Percentiles rank a stretch among this genome's conserved stretches.
phyloP scores from a whole-genome alignment of 2,329 filamentous ascomycete species.

The Nemania sp. region DNA sequence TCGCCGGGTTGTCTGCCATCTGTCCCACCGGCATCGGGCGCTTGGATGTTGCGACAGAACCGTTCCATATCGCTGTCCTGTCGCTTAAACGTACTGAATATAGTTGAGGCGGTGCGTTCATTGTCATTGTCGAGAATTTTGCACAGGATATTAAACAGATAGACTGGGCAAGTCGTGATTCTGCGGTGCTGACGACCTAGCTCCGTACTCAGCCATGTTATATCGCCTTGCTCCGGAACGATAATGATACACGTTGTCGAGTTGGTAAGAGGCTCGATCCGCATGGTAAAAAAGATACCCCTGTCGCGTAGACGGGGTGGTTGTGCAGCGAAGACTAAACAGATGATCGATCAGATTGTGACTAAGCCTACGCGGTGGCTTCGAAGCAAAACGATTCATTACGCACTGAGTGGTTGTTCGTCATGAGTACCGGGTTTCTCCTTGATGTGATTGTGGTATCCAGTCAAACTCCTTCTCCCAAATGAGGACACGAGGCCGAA shows the following conservation, averaged over 20 bases:
- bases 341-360: constrained; percentile 7
- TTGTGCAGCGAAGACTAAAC: constrained; percentile 16
- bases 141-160: constrained; percentile 11
- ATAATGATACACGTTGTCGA: constrained; percentile 16
- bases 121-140: constrained; percentile 9
- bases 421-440: constrained; percentile 1
- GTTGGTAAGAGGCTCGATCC: constrained; percentile 4
- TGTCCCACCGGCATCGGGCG: neutral
- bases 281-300: constrained; percentile 8
- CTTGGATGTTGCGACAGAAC: neutral
- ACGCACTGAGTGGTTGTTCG: constrained; percentile 10
- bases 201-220: constrained; percentile 3
- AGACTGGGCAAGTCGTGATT: constrained; percentile 11
- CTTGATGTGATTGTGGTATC: constrained; percentile 14
- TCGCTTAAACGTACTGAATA: constrained; percentile 10
- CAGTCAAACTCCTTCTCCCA: constrained; percentile 1
- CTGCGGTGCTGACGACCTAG: neutral
- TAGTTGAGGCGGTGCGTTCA: neutral
- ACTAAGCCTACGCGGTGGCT: neutral
- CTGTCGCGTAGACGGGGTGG: constrained; percentile 6
- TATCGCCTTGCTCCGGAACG: neutral
- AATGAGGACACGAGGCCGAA: neutral
- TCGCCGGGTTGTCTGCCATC: neutral
- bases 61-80: constrained; percentile 2
- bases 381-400: constrained; percentile 4